These are phyloP conservation scores for Epichloe baconii DNA, from an alignment of 2,329 filamentous ascomycete species.

Conservation along the genomic window DNA sequence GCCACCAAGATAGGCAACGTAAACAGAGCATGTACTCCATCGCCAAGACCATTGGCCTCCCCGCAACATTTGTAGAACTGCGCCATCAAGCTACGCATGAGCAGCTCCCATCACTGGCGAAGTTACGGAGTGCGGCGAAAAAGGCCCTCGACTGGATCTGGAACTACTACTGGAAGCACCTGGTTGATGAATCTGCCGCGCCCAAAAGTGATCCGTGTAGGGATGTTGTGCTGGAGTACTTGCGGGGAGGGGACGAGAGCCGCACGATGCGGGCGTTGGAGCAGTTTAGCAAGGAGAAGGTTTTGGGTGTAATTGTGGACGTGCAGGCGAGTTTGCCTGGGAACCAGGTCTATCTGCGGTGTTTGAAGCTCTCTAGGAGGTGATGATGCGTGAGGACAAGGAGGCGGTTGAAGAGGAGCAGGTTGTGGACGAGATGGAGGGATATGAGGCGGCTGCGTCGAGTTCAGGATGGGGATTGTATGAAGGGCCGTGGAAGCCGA, in stretches of 20 bases:
- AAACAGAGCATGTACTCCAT: conserved; percentile 63
- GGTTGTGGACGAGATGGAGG: conserved; percentile 4
- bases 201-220: conserved; percentile 16
- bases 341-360: conserved; percentile 30
- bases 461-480: conserved; percentile 33
- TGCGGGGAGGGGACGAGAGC: conserved; percentile 22
- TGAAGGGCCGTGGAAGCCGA: conserved; percentile 40
- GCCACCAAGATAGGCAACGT: conserved; percentile 52
- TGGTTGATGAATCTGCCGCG: conserved; percentile 18
- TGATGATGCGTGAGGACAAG: conserved; percentile 20
- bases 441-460: conserved; percentile 5
- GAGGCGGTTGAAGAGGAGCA: conserved; percentile 4
- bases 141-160: conserved; percentile 76
- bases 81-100: conserved; percentile 86
- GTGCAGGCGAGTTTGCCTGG: conserved; percentile 28
- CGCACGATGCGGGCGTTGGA: conserved; percentile 18
- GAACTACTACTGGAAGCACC: conserved; percentile 68
- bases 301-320: conserved; percentile 26
- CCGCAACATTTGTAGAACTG: conserved; percentile 73
- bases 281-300: conserved; percentile 22
- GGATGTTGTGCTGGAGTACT: conserved; percentile 24
- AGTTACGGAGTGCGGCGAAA: conserved; percentile 55
- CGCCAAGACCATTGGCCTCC: conserved; percentile 51
- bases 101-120: conserved; percentile 62
- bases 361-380: conserved; percentile 29